Percentiles rank a stretch among this genome's conserved stretches.
These are phyloP conservation scores for Tetrapisispora nanseiensis DNA, from an alignment of 805 yeast species.

Conservation along the genomic window DNA sequence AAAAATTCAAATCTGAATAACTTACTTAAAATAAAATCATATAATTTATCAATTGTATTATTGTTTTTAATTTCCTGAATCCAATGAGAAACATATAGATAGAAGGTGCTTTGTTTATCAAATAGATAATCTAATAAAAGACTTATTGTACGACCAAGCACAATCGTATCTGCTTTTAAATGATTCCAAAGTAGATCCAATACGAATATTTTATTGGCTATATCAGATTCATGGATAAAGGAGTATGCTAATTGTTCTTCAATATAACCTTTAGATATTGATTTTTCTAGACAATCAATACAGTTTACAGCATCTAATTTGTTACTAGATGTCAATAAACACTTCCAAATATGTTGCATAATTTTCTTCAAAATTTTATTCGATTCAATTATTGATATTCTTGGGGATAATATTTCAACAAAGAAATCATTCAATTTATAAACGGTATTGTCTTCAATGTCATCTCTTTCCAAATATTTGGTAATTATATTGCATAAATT, in stretches of 20 bases:
- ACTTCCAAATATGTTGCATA: constrained; percentile 43
- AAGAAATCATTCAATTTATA: neutral
- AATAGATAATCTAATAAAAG: constrained; percentile 56
- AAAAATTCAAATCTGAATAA: constrained; percentile 36
- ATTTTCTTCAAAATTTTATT: constrained; percentile 17
- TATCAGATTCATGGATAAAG: constrained; percentile 35
- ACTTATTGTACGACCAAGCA: constrained; percentile 53
- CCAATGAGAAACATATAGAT: constrained; percentile 40
- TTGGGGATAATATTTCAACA: neutral
- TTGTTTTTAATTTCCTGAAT: constrained; percentile 34
- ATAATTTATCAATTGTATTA: constrained; percentile 52
- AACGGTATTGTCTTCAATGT: neutral
- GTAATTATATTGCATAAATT: neutral
- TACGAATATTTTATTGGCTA: constrained; percentile 40
- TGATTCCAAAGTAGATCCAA: constrained; percentile 69
- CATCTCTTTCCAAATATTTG: neutral
- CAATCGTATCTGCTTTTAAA: constrained; percentile 31
- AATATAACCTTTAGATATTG: constrained; percentile 44
- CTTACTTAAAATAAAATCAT: constrained; percentile 48
- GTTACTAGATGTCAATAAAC: constrained; percentile 38
- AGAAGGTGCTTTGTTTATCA: constrained; percentile 35
- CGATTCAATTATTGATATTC: constrained; percentile 4
- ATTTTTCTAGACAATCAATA: constrained; percentile 49
- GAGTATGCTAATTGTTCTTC: constrained; percentile 65
- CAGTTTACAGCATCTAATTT: constrained; percentile 66